These are phyloP conservation scores for Fraxinus cuspidata DNA, from an alignment of 257 asterid species.

Conservation along the genomic window DNA sequence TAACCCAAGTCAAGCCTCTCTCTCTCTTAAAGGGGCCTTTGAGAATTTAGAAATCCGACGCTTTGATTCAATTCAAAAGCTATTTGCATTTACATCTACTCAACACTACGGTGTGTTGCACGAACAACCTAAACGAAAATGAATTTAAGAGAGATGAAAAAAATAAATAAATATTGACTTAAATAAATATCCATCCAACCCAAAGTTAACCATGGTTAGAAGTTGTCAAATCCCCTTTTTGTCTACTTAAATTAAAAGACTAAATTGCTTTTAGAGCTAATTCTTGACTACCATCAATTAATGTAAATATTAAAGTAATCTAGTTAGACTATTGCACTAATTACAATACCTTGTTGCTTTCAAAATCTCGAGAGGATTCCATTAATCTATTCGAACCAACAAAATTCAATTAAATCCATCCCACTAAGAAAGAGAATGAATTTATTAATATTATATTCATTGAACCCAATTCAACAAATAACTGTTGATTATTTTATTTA, in stretches of 20 bases:
- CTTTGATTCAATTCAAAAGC: too few species aligned
- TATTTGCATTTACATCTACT: too few species aligned
- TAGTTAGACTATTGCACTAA: conserved; percentile 40
- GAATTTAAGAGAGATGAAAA: background rate
- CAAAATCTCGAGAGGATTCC: conserved; percentile 31
- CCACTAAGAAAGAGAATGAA: conserved; percentile 58
- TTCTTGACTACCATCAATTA: conserved; percentile 52
- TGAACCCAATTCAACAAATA: conserved; percentile 26
- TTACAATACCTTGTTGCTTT: conserved; percentile 43
- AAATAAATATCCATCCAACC: background rate
- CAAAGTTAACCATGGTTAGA: background rate
- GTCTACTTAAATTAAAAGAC: conserved; percentile 15
- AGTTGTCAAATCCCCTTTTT: background rate
- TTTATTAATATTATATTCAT: conserved; percentile 46
- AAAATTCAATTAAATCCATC: conserved; percentile 38
- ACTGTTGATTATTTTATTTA: conserved; percentile 24
- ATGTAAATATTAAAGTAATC: conserved; percentile 26
- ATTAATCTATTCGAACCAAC: conserved; percentile 39
- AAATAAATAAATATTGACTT: background rate
- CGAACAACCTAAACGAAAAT: background rate
- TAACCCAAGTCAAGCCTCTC: conserved; percentile 13
- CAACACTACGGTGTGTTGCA: background rate
- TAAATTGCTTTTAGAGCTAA: conserved; percentile 56
- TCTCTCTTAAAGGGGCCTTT: too few species aligned
- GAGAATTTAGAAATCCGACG: too few species aligned